Evolutionary conservation across 495 filamentous ascomycete species (phyloP).

Genomic region (Hyaloscypha bicolor): DNA sequence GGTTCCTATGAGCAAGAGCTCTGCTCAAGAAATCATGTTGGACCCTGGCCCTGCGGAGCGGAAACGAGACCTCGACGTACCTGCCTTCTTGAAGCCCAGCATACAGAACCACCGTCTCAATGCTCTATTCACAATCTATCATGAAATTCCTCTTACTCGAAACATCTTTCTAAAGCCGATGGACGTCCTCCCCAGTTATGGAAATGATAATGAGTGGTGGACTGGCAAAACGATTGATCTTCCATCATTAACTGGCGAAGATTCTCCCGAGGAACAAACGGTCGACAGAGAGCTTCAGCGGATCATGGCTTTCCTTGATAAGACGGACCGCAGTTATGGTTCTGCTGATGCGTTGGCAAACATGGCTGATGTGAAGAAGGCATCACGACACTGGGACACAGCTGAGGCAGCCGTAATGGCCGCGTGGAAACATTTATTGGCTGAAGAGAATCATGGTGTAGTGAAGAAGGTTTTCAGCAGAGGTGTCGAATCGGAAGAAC

Average conservation of each 20-base stretch:
- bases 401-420: constrained; percentile 32
- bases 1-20: constrained; percentile 53
- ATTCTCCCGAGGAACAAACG: constrained; percentile 28
- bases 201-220: constrained; percentile 81
- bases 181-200: constrained; percentile 47
- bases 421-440: constrained; percentile 31
- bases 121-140: constrained; percentile 75
- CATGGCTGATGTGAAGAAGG: constrained; percentile 42
- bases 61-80: constrained; percentile 57
- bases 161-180: constrained; percentile 67
- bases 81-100: constrained; percentile 73
- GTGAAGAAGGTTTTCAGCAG: constrained; percentile 28
- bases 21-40: constrained; percentile 59
- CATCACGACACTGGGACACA: constrained; percentile 18
- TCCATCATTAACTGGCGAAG: constrained; percentile 39
- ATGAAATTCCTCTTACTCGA: constrained; percentile 78
- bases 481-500: constrained; percentile 23
- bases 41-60: constrained; percentile 64
- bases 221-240: constrained; percentile 67
- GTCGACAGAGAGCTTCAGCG: constrained; percentile 67
- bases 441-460: background rate
- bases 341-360: constrained; percentile 62
- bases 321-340: constrained; percentile 78
- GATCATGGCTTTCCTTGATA: constrained; percentile 84
- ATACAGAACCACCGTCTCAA: constrained; percentile 62